Evolutionary conservation across 192 early-diverging fungal species (phyloP).

Genomic region (Backusella parvicylindrica): DNA sequence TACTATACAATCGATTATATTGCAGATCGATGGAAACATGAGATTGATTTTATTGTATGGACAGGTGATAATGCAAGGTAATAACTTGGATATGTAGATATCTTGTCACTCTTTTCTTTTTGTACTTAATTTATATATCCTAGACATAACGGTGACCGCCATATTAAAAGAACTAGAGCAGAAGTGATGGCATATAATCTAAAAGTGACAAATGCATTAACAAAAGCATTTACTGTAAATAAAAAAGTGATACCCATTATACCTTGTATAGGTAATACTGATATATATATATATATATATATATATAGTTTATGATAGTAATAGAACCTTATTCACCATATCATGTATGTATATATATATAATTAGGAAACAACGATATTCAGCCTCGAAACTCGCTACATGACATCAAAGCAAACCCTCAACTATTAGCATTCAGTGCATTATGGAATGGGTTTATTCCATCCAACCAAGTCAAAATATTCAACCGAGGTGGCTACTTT

Average conservation of each 20-base stretch:
- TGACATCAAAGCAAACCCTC: constrained; percentile 36
- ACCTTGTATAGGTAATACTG: constrained; percentile 34
- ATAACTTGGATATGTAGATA: background rate
- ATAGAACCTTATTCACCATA: background rate
- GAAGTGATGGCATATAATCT: constrained; percentile 58
- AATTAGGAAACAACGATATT: constrained; percentile 64
- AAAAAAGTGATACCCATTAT: constrained; percentile 43
- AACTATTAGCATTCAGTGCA: constrained; percentile 42
- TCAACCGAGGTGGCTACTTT: constrained; percentile 70
- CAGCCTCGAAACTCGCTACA: constrained; percentile 55
- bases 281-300: background rate
- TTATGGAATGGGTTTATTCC: constrained; percentile 62
- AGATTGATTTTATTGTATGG: constrained; percentile 73
- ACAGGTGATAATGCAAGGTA: constrained; percentile 75
- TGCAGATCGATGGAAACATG: constrained; percentile 38
- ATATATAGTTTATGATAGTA: background rate
- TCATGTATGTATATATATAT: background rate
- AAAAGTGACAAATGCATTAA: constrained; percentile 41
- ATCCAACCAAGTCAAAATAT: constrained; percentile 50
- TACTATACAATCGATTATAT: constrained; percentile 62
- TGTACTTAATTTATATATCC: background rate
- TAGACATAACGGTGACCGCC: constrained; percentile 67
- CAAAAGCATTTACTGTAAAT: constrained; percentile 40
- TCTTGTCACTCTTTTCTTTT: background rate
- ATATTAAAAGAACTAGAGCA: constrained; percentile 49